Conservation (phyloP, 108 stramenopile species). For the Pseudonitzschia multiseries region DNA sequence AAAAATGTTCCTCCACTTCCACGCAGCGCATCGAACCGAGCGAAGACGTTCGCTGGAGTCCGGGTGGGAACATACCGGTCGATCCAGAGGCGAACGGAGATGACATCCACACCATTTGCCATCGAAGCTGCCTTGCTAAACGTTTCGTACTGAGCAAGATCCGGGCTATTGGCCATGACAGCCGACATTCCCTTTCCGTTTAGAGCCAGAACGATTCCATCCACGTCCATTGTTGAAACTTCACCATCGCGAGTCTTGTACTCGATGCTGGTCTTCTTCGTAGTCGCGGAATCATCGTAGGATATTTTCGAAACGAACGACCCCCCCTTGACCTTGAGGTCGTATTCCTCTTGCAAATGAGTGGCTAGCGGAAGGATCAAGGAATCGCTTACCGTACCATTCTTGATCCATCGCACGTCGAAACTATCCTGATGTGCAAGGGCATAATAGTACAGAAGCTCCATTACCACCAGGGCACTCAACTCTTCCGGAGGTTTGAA, state of each 20-base stretch:
- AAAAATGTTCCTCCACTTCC: slow-evolving; percentile 93
- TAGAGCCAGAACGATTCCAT: slow-evolving; percentile 79
- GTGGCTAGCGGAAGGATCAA: slow-evolving; percentile 81
- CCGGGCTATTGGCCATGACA: slow-evolving; percentile 70
- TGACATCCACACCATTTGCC: slow-evolving; percentile 85
- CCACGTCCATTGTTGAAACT: slow-evolving; percentile 56
- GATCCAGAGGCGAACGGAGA: slow-evolving; percentile 81
- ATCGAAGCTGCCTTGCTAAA: slow-evolving; percentile 76
- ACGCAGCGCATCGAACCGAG: slow-evolving; percentile 81
- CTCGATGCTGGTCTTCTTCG: slow-evolving; percentile 31
- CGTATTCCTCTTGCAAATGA: slow-evolving; percentile 49
- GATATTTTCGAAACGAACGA: slow-evolving; percentile 73
- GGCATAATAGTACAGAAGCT: slow-evolving; percentile 93
- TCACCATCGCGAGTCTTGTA: slow-evolving; percentile 47
- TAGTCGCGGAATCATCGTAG: slow-evolving; percentile 28
- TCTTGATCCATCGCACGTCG: slow-evolving; percentile 93
- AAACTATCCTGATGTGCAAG: slow-evolving; percentile 93
- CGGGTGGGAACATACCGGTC: slow-evolving; percentile 74
- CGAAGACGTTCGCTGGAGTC: slow-evolving; percentile 92
- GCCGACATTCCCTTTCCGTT: slow-evolving; percentile 87
- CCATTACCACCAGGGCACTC: slow-evolving; percentile 90
- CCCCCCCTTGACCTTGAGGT: slow-evolving; percentile 69
- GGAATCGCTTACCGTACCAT: slow-evolving; percentile 83
- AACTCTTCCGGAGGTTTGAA: slow-evolving; percentile 93
- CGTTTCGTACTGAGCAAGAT: slow-evolving; percentile 60